Percentiles rank a stretch among this genome's conserved stretches.
Conservation (phyloP, 768 basidiomycete species). For the Lactarius hengduanensis region DNA sequence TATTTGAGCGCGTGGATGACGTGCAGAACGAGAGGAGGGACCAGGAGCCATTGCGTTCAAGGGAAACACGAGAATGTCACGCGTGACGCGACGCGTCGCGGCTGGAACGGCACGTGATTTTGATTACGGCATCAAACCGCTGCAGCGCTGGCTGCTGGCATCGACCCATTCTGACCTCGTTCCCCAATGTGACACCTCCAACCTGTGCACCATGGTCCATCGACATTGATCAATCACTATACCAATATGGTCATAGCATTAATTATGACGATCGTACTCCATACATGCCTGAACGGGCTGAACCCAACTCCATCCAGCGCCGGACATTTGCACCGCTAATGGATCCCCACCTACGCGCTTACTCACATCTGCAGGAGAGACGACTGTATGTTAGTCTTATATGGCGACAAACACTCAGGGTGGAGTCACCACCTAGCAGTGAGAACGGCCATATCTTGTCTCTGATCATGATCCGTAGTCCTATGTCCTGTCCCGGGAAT, state of each 20-base stretch:
- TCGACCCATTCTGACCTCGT: not conserved
- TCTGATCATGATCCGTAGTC: not conserved
- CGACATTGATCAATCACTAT: constrained; percentile 8
- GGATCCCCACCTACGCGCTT: not conserved
- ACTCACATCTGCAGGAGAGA: not conserved
- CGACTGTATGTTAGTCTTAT: constrained; percentile 15
- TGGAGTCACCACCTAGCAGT: not conserved
- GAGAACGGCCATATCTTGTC: constrained; percentile 8
- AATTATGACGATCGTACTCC: constrained; percentile 8
- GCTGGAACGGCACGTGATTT: constrained; percentile 12
- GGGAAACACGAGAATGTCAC: constrained; percentile 22
- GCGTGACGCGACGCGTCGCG: constrained; percentile 29
- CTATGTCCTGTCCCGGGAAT: not conserved
- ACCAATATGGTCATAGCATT: constrained; percentile 1
- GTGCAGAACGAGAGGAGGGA: constrained; percentile 19
- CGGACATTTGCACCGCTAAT: not conserved
- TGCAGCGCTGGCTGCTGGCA: not conserved
- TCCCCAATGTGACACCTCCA: not conserved
- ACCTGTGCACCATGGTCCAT: constrained; percentile 16
- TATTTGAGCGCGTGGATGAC: constrained; percentile 19
- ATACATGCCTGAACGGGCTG: too few relatives aligned
- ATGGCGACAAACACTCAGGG: constrained; percentile 1
- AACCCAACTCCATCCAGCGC: not conserved
- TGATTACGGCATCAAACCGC: too few relatives aligned
- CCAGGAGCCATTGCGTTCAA: constrained; percentile 15